phyloP scores from a whole-genome alignment of 805 yeast genomes.

The Pichia cephalocereana region DNA sequence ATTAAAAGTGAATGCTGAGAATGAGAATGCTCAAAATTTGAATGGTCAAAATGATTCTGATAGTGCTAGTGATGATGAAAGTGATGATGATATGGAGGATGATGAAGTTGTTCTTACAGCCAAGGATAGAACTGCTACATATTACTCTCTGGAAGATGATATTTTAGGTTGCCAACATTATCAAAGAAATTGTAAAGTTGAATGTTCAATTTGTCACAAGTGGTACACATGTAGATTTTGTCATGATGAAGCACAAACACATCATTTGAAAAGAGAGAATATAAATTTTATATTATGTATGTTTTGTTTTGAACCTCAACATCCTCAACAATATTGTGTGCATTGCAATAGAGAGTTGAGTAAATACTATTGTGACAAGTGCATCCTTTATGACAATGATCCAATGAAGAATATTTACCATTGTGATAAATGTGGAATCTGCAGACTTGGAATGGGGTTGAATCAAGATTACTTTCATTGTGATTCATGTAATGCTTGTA shows the following conservation, averaged over 20 bases:
- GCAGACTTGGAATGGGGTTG: conserved; percentile 81
- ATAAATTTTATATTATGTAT: conserved; percentile 72
- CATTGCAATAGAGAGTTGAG: conserved; percentile 64
- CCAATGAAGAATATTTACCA: conserved; percentile 75
- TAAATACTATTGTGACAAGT: conserved; percentile 64
- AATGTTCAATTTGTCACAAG: conserved; percentile 62
- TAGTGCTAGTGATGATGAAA: background rate
- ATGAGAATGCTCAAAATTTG: background rate
- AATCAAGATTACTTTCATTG: conserved; percentile 91
- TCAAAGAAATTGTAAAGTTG: conserved; percentile 72
- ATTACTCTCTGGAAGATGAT: conserved; percentile 32
- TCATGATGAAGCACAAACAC: conserved; percentile 55
- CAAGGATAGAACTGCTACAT: conserved; percentile 40
- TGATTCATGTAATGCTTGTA: conserved; percentile 79
- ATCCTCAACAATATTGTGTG: conserved; percentile 59
- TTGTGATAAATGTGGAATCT: conserved; percentile 88
- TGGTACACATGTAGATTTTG: conserved; percentile 84
- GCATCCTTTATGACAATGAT: conserved; percentile 80
- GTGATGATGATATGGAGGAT: conserved; percentile 14
- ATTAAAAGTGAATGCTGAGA: background rate
- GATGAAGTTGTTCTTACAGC: conserved; percentile 36
- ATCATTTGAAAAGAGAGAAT: conserved; percentile 48
- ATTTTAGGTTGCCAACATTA: conserved; percentile 77
- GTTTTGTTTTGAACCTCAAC: conserved; percentile 69
- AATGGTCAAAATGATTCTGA: background rate